Evolutionary conservation across 345 rosid genomes (phyloP).

Genomic region (Orychophragmus violaceus): DNA sequence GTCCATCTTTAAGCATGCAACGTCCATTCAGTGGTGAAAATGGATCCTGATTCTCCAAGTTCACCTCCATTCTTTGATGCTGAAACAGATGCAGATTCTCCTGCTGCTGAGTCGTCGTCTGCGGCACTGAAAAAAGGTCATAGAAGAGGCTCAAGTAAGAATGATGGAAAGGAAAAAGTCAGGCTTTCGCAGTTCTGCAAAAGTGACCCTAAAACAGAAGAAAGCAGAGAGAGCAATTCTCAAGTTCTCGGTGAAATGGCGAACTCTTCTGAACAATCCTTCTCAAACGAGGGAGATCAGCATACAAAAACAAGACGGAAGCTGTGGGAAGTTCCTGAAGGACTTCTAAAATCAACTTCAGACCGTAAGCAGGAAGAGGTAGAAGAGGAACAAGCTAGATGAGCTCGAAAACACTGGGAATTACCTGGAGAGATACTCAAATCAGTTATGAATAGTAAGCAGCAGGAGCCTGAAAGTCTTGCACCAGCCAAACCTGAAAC

Average conservation of each 20-base stretch:
- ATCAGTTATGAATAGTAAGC: slow-evolving; percentile 24
- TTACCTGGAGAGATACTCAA: slow-evolving; percentile 26
- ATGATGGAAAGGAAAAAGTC: slow-evolving; percentile 67
- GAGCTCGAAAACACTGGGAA: slow-evolving; percentile 32
- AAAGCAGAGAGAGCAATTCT: slow-evolving; percentile 29
- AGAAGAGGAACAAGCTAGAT: slow-evolving; percentile 35
- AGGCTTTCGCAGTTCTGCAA: slow-evolving; percentile 40
- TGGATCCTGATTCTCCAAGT: slow-evolving; percentile 26
- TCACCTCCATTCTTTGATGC: slow-evolving; percentile 64
- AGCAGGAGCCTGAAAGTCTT: slow-evolving; percentile 31
- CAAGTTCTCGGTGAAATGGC: slow-evolving; percentile 1
- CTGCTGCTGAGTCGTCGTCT: slow-evolving; percentile 80
- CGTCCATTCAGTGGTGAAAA: slow-evolving; percentile 17
- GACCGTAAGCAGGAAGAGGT: slow-evolving; percentile 34
- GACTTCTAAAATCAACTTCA: slow-evolving; percentile 18
- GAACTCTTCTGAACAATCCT: slow-evolving; percentile 23
- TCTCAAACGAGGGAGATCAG: slow-evolving; percentile 27
- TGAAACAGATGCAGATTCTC: slow-evolving; percentile 65
- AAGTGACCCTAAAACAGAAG: slow-evolving; percentile 34
- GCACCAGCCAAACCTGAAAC: slow-evolving; percentile 31
- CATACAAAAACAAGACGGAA: slow-evolving; percentile 22
- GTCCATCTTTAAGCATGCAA: slow-evolving; percentile 9
- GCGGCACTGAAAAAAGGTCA: slow-evolving; percentile 82
- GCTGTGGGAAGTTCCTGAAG: slow-evolving; percentile 28
- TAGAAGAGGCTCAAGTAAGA: slow-evolving; percentile 79